These are phyloP conservation scores for Scheffersomyces lignicola DNA, from an alignment of 1,139 yeast species.

Conservation along the genomic window DNA sequence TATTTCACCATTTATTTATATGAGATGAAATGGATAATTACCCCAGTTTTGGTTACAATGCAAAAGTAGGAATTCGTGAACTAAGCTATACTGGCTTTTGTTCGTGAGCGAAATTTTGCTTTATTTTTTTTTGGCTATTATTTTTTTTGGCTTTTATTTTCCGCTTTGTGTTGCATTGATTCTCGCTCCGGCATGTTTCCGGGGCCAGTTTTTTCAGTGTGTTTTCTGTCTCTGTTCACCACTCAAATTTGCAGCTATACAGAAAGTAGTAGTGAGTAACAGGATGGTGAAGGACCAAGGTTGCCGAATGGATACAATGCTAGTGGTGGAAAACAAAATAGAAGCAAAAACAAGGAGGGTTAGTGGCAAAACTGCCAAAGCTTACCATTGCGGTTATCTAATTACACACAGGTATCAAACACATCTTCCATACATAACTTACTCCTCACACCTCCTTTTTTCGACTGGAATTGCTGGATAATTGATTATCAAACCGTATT, in stretches of 20 bases:
- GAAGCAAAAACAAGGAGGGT: background rate
- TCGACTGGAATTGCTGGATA: no score
- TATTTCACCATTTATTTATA: constrained; percentile 1
- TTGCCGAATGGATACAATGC: no score
- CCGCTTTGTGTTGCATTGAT: background rate
- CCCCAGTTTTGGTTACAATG: constrained; percentile 3
- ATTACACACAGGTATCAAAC: no score
- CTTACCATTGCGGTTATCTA: background rate
- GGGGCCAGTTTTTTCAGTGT: background rate
- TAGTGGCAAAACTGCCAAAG: background rate
- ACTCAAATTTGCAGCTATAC: no score
- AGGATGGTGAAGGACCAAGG: no score
- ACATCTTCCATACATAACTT: no score
- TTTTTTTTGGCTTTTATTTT: background rate
- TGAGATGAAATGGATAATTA: background rate
- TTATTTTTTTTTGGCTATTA: background rate
- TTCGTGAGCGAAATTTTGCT: background rate
- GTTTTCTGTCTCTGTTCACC: background rate
- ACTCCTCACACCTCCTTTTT: no score
- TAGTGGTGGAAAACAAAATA: background rate
- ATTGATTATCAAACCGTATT: no score
- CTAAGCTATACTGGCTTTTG: background rate
- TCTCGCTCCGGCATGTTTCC: no score
- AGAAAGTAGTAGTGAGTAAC: no score
- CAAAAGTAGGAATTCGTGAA: background rate